Percentiles rank a stretch among this genome's conserved stretches.
Conservation (phyloP, 352 stramenopile genomes). For the Phytophthora rubi region DNA sequence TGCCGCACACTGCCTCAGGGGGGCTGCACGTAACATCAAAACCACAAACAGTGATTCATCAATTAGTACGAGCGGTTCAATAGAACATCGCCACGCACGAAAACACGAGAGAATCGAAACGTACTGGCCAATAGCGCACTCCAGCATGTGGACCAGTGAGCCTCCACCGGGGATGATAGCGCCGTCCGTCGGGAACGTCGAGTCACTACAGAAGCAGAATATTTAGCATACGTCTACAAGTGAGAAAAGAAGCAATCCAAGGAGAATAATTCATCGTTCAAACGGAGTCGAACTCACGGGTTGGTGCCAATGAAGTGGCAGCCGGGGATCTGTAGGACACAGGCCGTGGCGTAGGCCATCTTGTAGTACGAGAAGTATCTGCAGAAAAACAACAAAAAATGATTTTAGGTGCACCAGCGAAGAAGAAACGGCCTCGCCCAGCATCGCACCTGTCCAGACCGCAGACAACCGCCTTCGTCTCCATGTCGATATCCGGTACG, state of each 20-base stretch:
- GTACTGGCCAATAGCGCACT: constrained; percentile 70
- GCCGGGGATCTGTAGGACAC: constrained; percentile 70
- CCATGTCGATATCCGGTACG: constrained; percentile 69
- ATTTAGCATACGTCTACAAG: neutral
- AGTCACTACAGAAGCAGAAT: constrained; percentile 50
- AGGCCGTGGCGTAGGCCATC: constrained; percentile 78
- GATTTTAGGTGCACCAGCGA: neutral
- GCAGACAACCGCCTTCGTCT: constrained; percentile 82
- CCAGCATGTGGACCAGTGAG: constrained; percentile 73
- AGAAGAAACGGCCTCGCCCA: neutral
- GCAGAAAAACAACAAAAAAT: constrained; percentile 1
- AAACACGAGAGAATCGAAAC: constrained; percentile 8
- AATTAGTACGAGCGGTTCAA: too few species aligned
- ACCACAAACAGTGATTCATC: neutral
- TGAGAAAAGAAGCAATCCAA: neutral
- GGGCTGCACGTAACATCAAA: constrained; percentile 33
- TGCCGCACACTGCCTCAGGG: constrained; percentile 79
- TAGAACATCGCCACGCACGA: too few species aligned
- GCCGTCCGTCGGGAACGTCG: constrained; percentile 76
- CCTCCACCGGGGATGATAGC: constrained; percentile 78
- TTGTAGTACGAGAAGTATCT: constrained; percentile 89
- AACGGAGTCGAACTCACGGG: constrained; percentile 47
- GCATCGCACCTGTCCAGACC: constrained; percentile 68
- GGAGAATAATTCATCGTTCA: neutral
- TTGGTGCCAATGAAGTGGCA: constrained; percentile 88